These are phyloP conservation scores for Sphaerulina populicola DNA, from an alignment of 2,329 filamentous ascomycete genomes.

Conservation along the genomic window DNA sequence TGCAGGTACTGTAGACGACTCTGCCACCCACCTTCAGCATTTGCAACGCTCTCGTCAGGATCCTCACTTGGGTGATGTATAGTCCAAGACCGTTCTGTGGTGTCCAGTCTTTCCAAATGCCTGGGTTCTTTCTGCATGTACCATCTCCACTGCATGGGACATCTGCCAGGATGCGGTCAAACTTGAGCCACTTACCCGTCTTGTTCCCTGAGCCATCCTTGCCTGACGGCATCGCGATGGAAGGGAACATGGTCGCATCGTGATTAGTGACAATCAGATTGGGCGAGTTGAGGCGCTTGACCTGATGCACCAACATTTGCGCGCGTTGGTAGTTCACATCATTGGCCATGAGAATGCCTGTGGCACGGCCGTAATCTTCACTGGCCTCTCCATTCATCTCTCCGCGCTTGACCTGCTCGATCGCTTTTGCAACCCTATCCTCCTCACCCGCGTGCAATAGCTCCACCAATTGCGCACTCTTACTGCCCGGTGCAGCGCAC, in stretches of 20 bases:
- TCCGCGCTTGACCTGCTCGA: slow-evolving; percentile 50
- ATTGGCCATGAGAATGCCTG: slow-evolving; percentile 87
- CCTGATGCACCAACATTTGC: slow-evolving; percentile 94
- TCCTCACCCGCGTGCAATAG: slow-evolving; percentile 91
- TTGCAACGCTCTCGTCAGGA: slow-evolving; percentile 83
- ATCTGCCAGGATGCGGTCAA: slow-evolving; percentile 91
- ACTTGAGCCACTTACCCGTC: slow-evolving; percentile 70
- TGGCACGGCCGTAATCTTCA: slow-evolving; percentile 73
- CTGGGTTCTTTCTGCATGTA: slow-evolving; percentile 84
- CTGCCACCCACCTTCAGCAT: slow-evolving; percentile 92
- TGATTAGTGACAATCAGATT: slow-evolving; percentile 97
- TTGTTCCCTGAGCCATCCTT: slow-evolving; percentile 40
- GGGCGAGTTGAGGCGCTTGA: slow-evolving; percentile 92
- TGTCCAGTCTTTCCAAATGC: slow-evolving; percentile 92
- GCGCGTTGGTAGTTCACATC: slow-evolving; percentile 94
- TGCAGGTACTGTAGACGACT: slow-evolving; percentile 96
- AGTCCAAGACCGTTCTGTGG: slow-evolving; percentile 80
- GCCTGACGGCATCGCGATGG: slow-evolving; percentile 68
- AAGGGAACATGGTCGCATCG: slow-evolving; percentile 91
- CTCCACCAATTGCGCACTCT: slow-evolving; percentile 90
- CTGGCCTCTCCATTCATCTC: slow-evolving; percentile 34
- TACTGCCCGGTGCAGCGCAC: slow-evolving; percentile 94
- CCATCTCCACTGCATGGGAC: slow-evolving; percentile 96
- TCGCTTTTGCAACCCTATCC: slow-evolving; percentile 64
- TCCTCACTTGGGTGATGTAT: slow-evolving; percentile 77